Percentiles rank a stretch among this genome's conserved stretches.
These are phyloP conservation scores for Fraxinus xanthoxyloides DNA, from an alignment of 305 asterid genomes.

Conservation along the genomic window DNA sequence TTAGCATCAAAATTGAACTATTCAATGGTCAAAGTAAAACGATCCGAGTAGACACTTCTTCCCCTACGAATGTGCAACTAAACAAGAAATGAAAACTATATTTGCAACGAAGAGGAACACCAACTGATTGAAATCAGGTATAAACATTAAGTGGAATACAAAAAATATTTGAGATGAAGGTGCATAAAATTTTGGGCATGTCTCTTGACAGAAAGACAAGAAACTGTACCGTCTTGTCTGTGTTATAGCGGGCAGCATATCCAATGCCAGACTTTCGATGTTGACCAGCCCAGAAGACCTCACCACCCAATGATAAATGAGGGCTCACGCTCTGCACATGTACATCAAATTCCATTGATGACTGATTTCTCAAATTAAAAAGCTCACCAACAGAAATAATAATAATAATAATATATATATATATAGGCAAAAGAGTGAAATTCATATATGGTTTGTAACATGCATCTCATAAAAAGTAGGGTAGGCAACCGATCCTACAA, in stretches of 20 bases:
- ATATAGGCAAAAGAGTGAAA: neutral
- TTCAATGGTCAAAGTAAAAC: neutral
- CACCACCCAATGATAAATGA: constrained; percentile 84
- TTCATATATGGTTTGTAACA: neutral
- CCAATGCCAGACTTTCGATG: constrained; percentile 94
- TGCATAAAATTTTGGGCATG: neutral
- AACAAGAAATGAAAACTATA: neutral
- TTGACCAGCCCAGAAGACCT: constrained; percentile 97
- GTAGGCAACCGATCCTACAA: neutral
- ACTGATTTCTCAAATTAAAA: neutral
- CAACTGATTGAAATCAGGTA: neutral
- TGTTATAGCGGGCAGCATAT: constrained; percentile 87
- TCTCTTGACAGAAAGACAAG: neutral
- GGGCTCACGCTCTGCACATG: constrained; percentile 68
- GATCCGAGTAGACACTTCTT: neutral
- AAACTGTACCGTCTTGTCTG: constrained; percentile 73
- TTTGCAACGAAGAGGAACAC: neutral
- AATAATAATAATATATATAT: no score
- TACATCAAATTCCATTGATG: neutral
- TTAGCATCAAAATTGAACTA: neutral
- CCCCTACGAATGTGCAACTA: neutral
- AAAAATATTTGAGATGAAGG: neutral
- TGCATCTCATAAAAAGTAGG: neutral
- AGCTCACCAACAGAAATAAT: neutral
- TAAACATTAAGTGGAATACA: neutral